Conservation (phyloP, 345 rosid species). For the Boechera retrofracta region DNA sequence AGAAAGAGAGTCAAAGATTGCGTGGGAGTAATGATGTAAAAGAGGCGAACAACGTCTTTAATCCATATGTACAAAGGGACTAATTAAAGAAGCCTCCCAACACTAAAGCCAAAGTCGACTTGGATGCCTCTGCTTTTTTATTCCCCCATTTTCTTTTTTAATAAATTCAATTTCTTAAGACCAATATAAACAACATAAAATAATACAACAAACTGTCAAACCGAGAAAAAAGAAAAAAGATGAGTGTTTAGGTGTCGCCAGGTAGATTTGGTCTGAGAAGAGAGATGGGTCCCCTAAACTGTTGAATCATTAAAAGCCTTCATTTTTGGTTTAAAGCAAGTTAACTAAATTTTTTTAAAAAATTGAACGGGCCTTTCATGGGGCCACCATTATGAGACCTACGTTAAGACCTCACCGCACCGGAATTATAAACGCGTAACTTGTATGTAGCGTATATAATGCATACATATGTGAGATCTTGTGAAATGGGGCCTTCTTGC, state of each 20-base stretch:
- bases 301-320: conserved; percentile 40
- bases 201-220: conserved; percentile 21
- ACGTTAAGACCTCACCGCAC: conserved; percentile 2
- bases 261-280: conserved; percentile 32
- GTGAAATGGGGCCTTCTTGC: conserved; percentile 45
- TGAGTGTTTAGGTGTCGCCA: conserved; percentile 45
- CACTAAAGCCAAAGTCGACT: conserved; percentile 45
- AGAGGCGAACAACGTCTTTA: conserved; percentile 43
- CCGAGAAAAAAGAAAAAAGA: conserved; percentile 12
- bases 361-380: background rate
- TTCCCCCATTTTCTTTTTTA: background rate
- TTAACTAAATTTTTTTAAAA: background rate
- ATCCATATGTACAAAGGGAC: conserved; percentile 36
- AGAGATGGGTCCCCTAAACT: conserved; percentile 25
- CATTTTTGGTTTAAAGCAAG: conserved; percentile 16
- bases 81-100: conserved; percentile 38
- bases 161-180: background rate
- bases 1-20: conserved; percentile 43
- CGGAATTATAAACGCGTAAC: conserved; percentile 8
- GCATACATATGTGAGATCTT: conserved; percentile 9
- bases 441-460: conserved; percentile 2
- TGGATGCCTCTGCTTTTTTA: conserved; percentile 38
- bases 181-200: background rate
- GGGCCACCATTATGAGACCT: conserved; percentile 2
- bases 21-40: conserved; percentile 48